phyloP scores from a whole-genome alignment of 768 basidiomycete genomes.

The Rhizopogon sp. region DNA sequence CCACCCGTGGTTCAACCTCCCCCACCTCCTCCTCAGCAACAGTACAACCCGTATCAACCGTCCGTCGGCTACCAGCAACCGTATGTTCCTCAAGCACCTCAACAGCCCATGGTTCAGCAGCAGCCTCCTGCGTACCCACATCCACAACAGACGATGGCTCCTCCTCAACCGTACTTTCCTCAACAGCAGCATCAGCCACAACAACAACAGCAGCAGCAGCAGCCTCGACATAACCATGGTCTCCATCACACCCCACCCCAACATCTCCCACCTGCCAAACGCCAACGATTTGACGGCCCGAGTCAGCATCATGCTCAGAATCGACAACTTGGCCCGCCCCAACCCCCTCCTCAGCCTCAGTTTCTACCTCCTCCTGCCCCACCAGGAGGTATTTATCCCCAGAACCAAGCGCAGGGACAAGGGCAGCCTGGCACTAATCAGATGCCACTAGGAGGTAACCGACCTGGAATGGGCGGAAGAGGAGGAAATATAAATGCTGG shows the following conservation, averaged over 20 bases:
- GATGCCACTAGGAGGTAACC: conserved; percentile 35
- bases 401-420: conserved; percentile 13
- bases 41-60: conserved; percentile 76
- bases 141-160: conserved; percentile 28
- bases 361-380: conserved; percentile 35
- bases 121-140: conserved; percentile 38
- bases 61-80: conserved; percentile 58
- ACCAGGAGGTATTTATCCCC: conserved; percentile 20
- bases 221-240: conserved; percentile 43
- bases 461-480: conserved; percentile 42
- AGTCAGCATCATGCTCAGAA: conserved; percentile 35
- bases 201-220: conserved; percentile 20
- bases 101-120: conserved; percentile 42
- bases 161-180: conserved; percentile 37
- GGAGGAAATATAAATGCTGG: conserved; percentile 30
- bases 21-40: conserved; percentile 50
- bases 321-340: conserved; percentile 36
- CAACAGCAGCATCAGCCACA: conserved; percentile 33
- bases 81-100: conserved; percentile 60
- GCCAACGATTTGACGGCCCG: conserved; percentile 84
- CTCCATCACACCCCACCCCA: conserved; percentile 65
- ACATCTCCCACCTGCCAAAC: conserved; percentile 87
- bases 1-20: conserved; percentile 48
- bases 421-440: conserved; percentile 41
- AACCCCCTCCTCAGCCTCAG: conserved; percentile 57